Percentiles rank a stretch among this genome's conserved stretches.
These are phyloP conservation scores for Amanita thiersii DNA, from an alignment of 768 basidiomycete genomes.

Conservation along the genomic window DNA sequence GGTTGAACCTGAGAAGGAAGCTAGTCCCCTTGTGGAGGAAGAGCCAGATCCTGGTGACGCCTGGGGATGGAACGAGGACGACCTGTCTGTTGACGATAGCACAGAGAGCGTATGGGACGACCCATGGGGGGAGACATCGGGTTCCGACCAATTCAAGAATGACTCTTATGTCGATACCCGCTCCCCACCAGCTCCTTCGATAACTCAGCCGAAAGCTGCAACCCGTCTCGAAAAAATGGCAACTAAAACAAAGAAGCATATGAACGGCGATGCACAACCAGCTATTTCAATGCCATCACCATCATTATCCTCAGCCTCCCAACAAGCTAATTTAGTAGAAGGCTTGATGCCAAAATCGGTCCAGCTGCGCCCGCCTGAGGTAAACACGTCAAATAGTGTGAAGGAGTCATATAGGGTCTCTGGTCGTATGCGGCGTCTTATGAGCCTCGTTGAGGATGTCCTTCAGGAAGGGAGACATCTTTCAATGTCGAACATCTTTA, in stretches of 20 bases:
- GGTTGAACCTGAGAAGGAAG: slow-evolving; percentile 11
- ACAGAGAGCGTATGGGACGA: slow-evolving; percentile 56
- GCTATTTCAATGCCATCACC: slow-evolving; percentile 16
- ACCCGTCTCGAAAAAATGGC: slow-evolving; percentile 51
- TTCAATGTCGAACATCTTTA: slow-evolving; percentile 45
- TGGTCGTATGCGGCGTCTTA: slow-evolving; percentile 41
- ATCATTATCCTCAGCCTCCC: slow-evolving; percentile 13
- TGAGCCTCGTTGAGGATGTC: slow-evolving; percentile 50
- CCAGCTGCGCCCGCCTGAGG: slow-evolving; percentile 15
- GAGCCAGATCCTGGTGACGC: slow-evolving; percentile 42
- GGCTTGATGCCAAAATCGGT: slow-evolving; percentile 11
- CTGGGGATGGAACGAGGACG: slow-evolving; percentile 74
- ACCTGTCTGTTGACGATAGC: slow-evolving; percentile 19
- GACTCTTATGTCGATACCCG: slow-evolving; percentile 17
- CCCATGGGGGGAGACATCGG: slow-evolving; percentile 51
- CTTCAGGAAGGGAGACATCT: slow-evolving; percentile 64
- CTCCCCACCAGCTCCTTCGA: slow-evolving; percentile 21
- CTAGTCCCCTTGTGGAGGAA: slow-evolving; percentile 7
- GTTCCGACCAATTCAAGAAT: neutral
- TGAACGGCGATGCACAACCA: slow-evolving; percentile 22
- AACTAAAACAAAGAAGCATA: slow-evolving; percentile 41
- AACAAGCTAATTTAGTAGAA: slow-evolving; percentile 13
- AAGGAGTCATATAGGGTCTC: slow-evolving; percentile 60
- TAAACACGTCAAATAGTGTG: slow-evolving; percentile 15
- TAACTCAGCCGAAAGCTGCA: slow-evolving; percentile 41